phyloP scores from a whole-genome alignment of 495 filamentous ascomycete species.

The Aspergillus haitiensis region DNA sequence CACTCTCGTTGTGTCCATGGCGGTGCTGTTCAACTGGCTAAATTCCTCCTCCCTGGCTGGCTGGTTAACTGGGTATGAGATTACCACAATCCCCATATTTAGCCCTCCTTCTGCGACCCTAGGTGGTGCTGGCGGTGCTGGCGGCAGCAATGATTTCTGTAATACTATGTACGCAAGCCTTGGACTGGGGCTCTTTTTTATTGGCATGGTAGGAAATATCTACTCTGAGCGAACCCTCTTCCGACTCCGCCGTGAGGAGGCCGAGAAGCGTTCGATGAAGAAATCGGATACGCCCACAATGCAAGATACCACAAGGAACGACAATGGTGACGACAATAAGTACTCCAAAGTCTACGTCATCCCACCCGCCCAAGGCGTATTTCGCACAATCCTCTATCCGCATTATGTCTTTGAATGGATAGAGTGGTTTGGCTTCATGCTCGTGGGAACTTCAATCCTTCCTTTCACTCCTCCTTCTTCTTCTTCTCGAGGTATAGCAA shows the following conservation, averaged over 20 bases:
- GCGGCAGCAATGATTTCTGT: not conserved
- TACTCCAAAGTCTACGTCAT: conserved; percentile 86
- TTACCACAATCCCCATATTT: conserved; percentile 34
- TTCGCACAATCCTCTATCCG: conserved; percentile 79
- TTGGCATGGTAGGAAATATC: conserved; percentile 78
- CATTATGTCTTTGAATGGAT: conserved; percentile 96
- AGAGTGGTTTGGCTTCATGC: conserved; percentile 88
- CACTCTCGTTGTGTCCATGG: conserved; percentile 58
- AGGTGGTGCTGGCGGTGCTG: too few species aligned
- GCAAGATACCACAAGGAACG: not conserved
- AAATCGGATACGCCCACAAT: conserved; percentile 22
- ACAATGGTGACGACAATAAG: conserved; percentile 25
- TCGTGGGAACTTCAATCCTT: conserved; percentile 50
- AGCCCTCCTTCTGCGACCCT: not conserved
- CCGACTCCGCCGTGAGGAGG: conserved; percentile 58
- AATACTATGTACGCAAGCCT: not conserved
- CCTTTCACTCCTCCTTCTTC: not conserved
- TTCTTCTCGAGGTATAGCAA: conserved; percentile 1
- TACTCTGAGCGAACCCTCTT: conserved; percentile 64
- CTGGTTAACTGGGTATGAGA: conserved; percentile 64
- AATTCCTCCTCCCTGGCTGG: conserved; percentile 76
- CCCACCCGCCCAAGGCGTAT: conserved; percentile 80
- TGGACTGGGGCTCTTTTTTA: conserved; percentile 48
- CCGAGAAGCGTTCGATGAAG: conserved; percentile 42
- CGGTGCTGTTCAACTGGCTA: conserved; percentile 68